These are phyloP conservation scores for Picochlorum sp. DNA, from an alignment of 139 green algal species.

Conservation along the genomic window DNA sequence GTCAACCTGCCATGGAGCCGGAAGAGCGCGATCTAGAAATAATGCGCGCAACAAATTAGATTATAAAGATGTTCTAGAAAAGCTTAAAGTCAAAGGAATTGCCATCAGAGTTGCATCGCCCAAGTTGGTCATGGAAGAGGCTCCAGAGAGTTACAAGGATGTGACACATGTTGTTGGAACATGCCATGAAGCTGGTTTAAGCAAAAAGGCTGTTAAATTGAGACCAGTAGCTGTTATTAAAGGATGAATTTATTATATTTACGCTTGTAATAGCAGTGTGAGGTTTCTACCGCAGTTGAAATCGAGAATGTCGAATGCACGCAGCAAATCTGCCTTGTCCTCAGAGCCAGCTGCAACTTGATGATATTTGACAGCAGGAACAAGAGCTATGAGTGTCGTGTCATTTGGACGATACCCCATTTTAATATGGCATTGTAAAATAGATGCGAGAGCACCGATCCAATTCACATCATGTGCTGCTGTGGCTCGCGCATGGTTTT, in stretches of 20 bases:
- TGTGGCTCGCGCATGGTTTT: neutral
- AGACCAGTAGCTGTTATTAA: slow-evolving; percentile 81
- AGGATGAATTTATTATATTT: slow-evolving; percentile 46
- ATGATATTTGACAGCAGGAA: neutral
- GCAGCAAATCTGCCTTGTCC: too few species aligned
- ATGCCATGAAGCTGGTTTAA: slow-evolving; percentile 75
- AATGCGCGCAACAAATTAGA: slow-evolving; percentile 60
- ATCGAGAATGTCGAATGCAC: too few species aligned
- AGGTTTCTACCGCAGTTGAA: neutral
- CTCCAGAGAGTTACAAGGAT: slow-evolving; percentile 86
- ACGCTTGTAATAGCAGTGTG: neutral
- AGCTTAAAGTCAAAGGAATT: slow-evolving; percentile 72
- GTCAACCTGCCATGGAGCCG: slow-evolving; percentile 75
- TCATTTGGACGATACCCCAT: neutral
- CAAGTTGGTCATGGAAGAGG: slow-evolving; percentile 85
- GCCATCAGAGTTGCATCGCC: slow-evolving; percentile 60
- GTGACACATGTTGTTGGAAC: slow-evolving; percentile 79
- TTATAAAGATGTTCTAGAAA: slow-evolving; percentile 72
- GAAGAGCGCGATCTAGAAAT: slow-evolving; percentile 61
- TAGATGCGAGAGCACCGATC: neutral
- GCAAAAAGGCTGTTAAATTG: slow-evolving; percentile 71
- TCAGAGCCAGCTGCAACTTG: neutral
- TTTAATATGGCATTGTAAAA: neutral
- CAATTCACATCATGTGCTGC: neutral
- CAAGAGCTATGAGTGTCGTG: neutral